These are phyloP conservation scores for Spinellus fusiger DNA, from an alignment of 192 early-diverging fungal species.

Conservation along the genomic window DNA sequence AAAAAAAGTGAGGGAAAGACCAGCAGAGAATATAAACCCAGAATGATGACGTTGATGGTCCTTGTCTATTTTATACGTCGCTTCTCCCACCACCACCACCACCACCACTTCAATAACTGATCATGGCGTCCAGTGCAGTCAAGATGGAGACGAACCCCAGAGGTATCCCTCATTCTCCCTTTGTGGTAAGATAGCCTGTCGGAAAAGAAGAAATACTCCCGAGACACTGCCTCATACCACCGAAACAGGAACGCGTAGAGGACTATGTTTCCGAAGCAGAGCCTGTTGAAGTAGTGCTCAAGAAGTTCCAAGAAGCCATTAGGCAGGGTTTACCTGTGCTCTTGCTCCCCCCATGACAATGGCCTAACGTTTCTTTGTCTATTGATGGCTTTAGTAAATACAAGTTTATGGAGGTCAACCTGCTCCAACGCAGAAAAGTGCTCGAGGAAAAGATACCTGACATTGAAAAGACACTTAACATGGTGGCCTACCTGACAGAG, in stretches of 20 bases:
- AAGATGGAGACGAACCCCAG: conserved; percentile 79
- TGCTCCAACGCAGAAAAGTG: conserved; percentile 73
- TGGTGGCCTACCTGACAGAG: conserved; percentile 73
- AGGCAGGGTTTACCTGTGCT: too few relatives aligned
- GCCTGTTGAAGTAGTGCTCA: conserved; percentile 75
- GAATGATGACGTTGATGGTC: not conserved
- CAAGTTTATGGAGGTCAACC: conserved; percentile 95
- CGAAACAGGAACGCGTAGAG: conserved; percentile 73
- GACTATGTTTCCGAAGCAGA: conserved; percentile 73
- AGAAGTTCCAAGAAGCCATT: conserved; percentile 90
- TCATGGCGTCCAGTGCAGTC: conserved; percentile 11
- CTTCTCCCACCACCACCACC: not conserved
- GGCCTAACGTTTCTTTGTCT: too few relatives aligned
- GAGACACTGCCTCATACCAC: not conserved
- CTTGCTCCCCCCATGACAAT: too few relatives aligned
- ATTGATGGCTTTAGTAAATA: conserved; percentile 67
- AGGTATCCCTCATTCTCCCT: conserved; percentile 93
- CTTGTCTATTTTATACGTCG: not conserved
- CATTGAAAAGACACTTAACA: conserved; percentile 87
- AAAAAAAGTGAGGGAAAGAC: too few relatives aligned
- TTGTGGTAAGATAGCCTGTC: conserved; percentile 59
- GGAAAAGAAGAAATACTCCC: not conserved
- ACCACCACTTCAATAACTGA: not conserved
- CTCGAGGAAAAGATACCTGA: conserved; percentile 94
- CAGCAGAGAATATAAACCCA: not conserved